Base-by-base conservation (phyloP, 1,284 basidiomycete genomes). In the Termitomyces sp. region DNA sequence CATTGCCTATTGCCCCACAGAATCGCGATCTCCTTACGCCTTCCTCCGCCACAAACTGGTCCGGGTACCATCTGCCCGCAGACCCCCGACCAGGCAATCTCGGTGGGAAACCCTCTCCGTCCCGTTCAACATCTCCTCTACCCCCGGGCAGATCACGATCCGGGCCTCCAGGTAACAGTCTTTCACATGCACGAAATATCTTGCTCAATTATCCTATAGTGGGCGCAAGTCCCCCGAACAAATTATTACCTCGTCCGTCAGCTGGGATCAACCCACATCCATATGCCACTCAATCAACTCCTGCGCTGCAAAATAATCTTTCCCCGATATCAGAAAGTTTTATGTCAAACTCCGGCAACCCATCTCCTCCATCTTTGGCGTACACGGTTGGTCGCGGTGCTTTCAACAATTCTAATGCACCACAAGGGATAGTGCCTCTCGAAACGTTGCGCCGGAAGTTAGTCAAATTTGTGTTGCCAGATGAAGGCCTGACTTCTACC, bases 381-480 rank as follows among this genome's bases (percentile, higher is more conserved):
- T 83, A 81, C 62, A 68, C 78, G 12, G 79, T 83, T 31, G 79
- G 82, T 0, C 75, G 76, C 21, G 81, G 81, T 28, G 79, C 82
- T 0, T 84, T 82, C 62, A 72, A 72, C 44, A 73, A 72, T 21
- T 70, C 63, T 55, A 78, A 77, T 6, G 69, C 79, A 0, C 70
- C 74, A 3, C 72, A 78, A 39, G 68, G 66, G 47, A 67, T 69
- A 46, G 77, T 82, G 5, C 85, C 88, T 0, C 70, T 91, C 21
- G 89, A 93, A 55, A 90, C 94, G 61, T 74, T 94, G 48, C 78
- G 87, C 44, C 78, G 86, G 49, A 90, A 90, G 67, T 73, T 92
- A 13, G 86, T 97, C 65, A 96, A 92, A 68, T 95, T 97, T 67
- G 77, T 85, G 42, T 77, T 93, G 50, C 84, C 86, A 1, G 93